These are phyloP conservation scores for Leccinum obscurum DNA, from an alignment of 768 basidiomycete species.

Conservation along the genomic window DNA sequence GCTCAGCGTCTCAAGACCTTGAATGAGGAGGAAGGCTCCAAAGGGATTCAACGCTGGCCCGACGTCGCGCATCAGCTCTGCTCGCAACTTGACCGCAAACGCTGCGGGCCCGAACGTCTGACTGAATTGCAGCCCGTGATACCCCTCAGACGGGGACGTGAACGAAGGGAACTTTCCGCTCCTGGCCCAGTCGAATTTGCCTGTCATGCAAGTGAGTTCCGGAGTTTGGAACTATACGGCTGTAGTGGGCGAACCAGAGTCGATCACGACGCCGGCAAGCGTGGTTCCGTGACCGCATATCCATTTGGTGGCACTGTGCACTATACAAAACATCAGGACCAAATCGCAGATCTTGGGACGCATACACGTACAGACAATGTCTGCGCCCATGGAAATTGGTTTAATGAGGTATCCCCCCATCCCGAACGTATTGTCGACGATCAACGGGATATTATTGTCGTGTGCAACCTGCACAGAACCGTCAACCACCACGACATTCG, in stretches of 20 bases:
- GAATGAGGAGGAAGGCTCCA: slow-evolving; percentile 71
- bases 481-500: neutral
- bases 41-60: slow-evolving; percentile 71
- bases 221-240: too few species aligned
- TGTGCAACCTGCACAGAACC: slow-evolving; percentile 57
- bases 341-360: too few species aligned
- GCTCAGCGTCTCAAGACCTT: slow-evolving; percentile 76
- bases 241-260: too few species aligned
- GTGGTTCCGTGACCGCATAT: too few species aligned
- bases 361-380: slow-evolving; percentile 54
- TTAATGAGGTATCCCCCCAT: slow-evolving; percentile 68
- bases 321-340: too few species aligned
- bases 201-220: neutral
- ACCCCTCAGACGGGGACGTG: slow-evolving; percentile 73
- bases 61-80: slow-evolving; percentile 62
- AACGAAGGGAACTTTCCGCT: slow-evolving; percentile 74
- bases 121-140: slow-evolving; percentile 68
- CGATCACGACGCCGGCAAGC: too few species aligned
- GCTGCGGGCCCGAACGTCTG: slow-evolving; percentile 66
- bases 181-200: slow-evolving; percentile 65
- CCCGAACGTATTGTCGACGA: slow-evolving; percentile 82
- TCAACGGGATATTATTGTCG: slow-evolving; percentile 67
- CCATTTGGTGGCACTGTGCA: too few species aligned
- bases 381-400: slow-evolving; percentile 74
- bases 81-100: slow-evolving; percentile 66